phyloP scores from a whole-genome alignment of 495 filamentous ascomycete species.

The Penicillium samsonianum region DNA sequence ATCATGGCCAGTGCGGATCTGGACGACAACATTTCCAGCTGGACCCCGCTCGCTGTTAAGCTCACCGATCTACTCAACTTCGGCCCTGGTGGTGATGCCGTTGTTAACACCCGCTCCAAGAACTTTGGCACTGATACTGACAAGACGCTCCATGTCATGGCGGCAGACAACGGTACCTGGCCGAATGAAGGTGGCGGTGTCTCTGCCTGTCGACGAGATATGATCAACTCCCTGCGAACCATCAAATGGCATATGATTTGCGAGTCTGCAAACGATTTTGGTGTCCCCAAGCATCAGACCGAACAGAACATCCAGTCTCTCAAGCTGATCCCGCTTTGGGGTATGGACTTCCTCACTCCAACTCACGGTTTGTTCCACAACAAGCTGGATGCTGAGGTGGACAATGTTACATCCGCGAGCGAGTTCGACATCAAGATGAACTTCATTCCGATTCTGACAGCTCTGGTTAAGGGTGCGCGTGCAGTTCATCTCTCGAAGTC shows the following conservation, averaged over 20 bases:
- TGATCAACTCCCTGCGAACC: conserved; percentile 62
- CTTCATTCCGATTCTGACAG: conserved; percentile 63
- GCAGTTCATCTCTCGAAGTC: conserved; percentile 50
- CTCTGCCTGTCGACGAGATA: conserved; percentile 66
- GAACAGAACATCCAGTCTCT: conserved; percentile 66
- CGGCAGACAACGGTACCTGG: conserved; percentile 66
- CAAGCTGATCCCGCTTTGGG: conserved; percentile 68
- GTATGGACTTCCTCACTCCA: conserved; percentile 62
- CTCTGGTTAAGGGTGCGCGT: conserved; percentile 60
- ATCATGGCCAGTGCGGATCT: conserved; percentile 64
- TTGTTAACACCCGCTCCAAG: conserved; percentile 45
- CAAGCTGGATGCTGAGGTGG: conserved; percentile 61
- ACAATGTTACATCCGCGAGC: conserved; percentile 54
- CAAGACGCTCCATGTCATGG: conserved; percentile 60
- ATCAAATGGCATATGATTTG: conserved; percentile 69
- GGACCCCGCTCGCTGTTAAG: conserved; percentile 62
- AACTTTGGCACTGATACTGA: conserved; percentile 52
- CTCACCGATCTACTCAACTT: conserved; percentile 64
- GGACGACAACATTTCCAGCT: conserved; percentile 58
- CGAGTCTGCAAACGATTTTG: conserved; percentile 66
- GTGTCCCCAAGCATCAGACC: conserved; percentile 65
- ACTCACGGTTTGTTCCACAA: conserved; percentile 66
- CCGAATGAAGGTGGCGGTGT: conserved; percentile 68
- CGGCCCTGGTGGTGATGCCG: conserved; percentile 61
- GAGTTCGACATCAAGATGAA: conserved; percentile 58